Base-by-base conservation (phyloP, 331 rosid genomes). In the Quercus phellos region DNA sequence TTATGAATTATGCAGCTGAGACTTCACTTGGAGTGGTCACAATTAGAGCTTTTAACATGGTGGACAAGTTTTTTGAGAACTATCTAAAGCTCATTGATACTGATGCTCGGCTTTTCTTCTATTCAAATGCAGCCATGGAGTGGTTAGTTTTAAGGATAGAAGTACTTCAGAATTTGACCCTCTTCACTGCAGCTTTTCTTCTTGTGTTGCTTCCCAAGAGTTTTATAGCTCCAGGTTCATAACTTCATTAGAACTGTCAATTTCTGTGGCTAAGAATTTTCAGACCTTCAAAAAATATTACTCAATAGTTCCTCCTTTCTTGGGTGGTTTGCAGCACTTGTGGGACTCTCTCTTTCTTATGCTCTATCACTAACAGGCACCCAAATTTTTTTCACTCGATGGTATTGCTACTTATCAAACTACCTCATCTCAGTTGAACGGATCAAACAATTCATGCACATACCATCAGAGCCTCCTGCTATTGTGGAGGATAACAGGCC, bases 331-430 rank as follows among this genome's bases (percentile, higher is more conserved):
- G 82, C 91, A 90, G 97, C 93, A 24, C 90, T 94, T 82, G 92
- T 90, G 19, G 95, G 97, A 58, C 84, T 94, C n/a, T 90, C 97
- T 43, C 92, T 92, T 80, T 90, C 97, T 11, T 94, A 94, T 86
- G 91, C 98, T 11, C 76, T 90, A 80, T 21, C 87, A 51, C 74
- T 92, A 51, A 85, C 91, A 3, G 34, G 2, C 26, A 19, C 77
- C 16, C 86, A 87, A 24, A 59, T 79, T 51, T 89, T 85, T 87
- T 43, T 73, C 58, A 78, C 83, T 2, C 74, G 87, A 72, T 89
- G 89, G 89, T 85, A 83, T 74, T 83, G 94, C 80, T 83, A 70
- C 75, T 79, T 90, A 50, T 83, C 89, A 32, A 92, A 90, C 88
- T 83, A 88, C 77, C 30, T 90, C 4, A 80, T 94, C 68, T 92